phyloP scores from a whole-genome alignment of 139 green algal genomes.

The Pleodorina starrii region DNA sequence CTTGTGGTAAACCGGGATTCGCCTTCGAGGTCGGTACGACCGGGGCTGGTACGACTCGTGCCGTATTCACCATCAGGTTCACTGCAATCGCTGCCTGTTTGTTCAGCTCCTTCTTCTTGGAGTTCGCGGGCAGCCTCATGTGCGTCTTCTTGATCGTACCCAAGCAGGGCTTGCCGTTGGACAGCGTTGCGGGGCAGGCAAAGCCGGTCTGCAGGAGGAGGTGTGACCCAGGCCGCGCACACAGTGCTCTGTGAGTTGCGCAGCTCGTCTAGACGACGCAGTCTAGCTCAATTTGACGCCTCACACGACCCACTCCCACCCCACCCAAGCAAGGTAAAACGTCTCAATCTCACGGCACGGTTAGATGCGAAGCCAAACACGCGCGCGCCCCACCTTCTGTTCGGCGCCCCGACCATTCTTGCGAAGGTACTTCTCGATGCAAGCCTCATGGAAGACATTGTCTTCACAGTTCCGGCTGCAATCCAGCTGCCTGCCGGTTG shows the following conservation, averaged over 20 bases:
- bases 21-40: background rate
- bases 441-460: background rate
- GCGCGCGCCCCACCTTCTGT: background rate
- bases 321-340: too few species aligned
- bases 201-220: too few species aligned
- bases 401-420: background rate
- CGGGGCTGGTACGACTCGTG: background rate
- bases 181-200: background rate
- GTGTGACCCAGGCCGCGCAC: too few species aligned
- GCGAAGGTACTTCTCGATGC: background rate
- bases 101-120: constrained; percentile 22
- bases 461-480: background rate
- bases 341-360: background rate
- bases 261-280: background rate
- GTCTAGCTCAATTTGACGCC: background rate
- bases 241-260: background rate
- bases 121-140: background rate
- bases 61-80: background rate
- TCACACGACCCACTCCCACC: background rate
- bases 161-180: background rate
- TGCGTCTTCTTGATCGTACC: constrained; percentile 13
- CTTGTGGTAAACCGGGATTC: background rate
- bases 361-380: background rate
- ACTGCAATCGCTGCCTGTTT: background rate
- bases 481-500: background rate